Percentiles rank a stretch among this genome's conserved stretches.
Evolutionary conservation across 108 stramenopile genomes (phyloP).

Genomic region (Nitzschia sp.): DNA sequence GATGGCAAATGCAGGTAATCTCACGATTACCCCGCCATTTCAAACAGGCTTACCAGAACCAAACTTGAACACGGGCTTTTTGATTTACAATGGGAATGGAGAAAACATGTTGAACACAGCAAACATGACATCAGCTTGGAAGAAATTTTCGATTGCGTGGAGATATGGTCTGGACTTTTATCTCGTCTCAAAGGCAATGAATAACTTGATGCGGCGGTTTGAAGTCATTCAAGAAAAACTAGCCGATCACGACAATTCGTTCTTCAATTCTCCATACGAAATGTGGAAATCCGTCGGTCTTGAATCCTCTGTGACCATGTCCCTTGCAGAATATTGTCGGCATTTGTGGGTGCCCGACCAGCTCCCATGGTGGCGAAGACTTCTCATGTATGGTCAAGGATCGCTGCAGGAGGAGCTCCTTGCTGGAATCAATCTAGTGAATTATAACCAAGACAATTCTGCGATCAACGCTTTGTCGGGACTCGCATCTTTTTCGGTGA

Average conservation of each 20-base stretch:
- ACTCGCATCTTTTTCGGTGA: constrained; percentile 56
- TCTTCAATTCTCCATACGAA: constrained; percentile 67
- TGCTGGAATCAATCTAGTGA: constrained; percentile 58
- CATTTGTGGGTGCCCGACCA: constrained; percentile 34
- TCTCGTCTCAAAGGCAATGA: constrained; percentile 26
- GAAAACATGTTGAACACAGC: constrained; percentile 13
- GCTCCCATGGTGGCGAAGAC: constrained; percentile 10
- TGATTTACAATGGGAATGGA: constrained; percentile 36
- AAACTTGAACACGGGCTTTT: constrained; percentile 19
- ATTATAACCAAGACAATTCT: constrained; percentile 70
- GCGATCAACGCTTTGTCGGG: constrained; percentile 73
- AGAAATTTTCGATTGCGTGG: constrained; percentile 17
- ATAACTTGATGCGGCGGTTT: constrained; percentile 37
- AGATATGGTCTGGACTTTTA: constrained; percentile 47
- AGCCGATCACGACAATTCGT: constrained; percentile 40
- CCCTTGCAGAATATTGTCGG: constrained; percentile 66
- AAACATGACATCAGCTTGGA: not conserved
- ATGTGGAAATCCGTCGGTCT: constrained; percentile 65
- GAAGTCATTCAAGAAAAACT: constrained; percentile 36
- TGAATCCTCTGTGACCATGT: constrained; percentile 21
- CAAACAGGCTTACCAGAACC: not conserved
- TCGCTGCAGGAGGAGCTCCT: constrained; percentile 60
- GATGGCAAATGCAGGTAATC: constrained; percentile 18
- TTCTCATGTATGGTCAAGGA: constrained; percentile 32
- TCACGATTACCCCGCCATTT: constrained; percentile 5